Evolutionary conservation across 2,329 filamentous ascomycete species (phyloP), one percentile per base, ranked within the genome.

Genomic region (Raffaelea albimanens): DNA sequence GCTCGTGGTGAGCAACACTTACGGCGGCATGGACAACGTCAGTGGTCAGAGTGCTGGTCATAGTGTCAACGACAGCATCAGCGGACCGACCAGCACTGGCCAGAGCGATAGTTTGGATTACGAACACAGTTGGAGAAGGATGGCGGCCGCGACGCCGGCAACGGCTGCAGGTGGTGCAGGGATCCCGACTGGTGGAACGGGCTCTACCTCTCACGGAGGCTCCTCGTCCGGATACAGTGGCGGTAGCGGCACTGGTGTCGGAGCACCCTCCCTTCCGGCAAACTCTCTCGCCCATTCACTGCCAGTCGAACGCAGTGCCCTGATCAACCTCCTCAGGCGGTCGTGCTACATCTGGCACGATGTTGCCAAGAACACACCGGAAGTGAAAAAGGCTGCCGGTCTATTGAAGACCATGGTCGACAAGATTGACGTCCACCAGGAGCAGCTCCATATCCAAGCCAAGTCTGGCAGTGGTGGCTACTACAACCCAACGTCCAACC

Each of bases 341-440:
- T 75, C 72, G 14, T 57, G 70, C 50, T 47, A 46, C 2, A 67
- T 75, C 46, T 76, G 73, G 72, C 54, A 54, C 18, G 59, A 65
- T 4, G 62, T 73, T 22, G 60, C 68, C 2, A 48, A 53, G 13
- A 58, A 59, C 9, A 56, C 63, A 21, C 54, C 59, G 2, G 72
- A 73, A 47, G 63, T 70, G 42, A 65, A 59, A 38, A 75, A 72
- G 58, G 71, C 72, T 22, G 66, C 64, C 11, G 64, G 67, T 33
- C 67, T 72, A 7, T 56, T 76, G 46, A 61, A 63, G 5, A 66
- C 63, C 4, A 72, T 76, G 64, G 40, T 53, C 29, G 41, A 43
- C 42, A 54, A 52, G 43, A 52, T 55, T 22, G 34, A 38, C 34
- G 22, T n/a, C n/a, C n/a, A n/a, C n/a, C n/a, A n/a, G n/a, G n/a